phyloP scores from a whole-genome alignment of 352 stramenopile species.

The Phytophthora sojae region DNA sequence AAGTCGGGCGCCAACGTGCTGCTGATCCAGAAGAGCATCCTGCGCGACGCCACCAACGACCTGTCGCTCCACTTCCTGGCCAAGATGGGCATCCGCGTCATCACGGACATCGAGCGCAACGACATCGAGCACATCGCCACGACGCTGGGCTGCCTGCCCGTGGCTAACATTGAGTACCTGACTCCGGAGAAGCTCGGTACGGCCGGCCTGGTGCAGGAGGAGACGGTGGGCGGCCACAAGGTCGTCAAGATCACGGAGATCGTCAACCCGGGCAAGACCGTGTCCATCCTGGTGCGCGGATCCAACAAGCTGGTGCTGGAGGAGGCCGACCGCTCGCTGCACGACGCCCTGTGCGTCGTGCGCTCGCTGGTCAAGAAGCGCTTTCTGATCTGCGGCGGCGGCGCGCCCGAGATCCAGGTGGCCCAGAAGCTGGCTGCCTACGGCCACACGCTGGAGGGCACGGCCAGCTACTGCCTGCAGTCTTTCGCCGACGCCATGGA shows the following conservation, averaged over 20 bases:
- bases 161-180: constrained; percentile 99
- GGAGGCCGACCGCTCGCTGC: constrained; percentile 98
- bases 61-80: constrained; percentile 99
- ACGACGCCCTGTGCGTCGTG: constrained; percentile 99
- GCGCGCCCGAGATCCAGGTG: constrained; percentile 97
- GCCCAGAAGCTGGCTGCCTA: constrained; percentile 94
- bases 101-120: constrained; percentile 98
- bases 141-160: constrained; percentile 95
- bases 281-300: constrained; percentile 98
- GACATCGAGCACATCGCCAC: constrained; percentile 99
- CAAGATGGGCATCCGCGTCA: constrained; percentile 99
- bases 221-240: constrained; percentile 96
- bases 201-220: constrained; percentile 96
- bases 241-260: constrained; percentile 99
- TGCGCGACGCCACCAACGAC: constrained; percentile 99
- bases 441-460: constrained; percentile 93
- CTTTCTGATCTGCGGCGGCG: constrained; percentile 98
- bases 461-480: constrained; percentile 97
- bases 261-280: constrained; percentile 94
- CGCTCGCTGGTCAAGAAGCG: constrained; percentile 98
- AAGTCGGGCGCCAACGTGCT: constrained; percentile 99
- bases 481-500: constrained; percentile 98
- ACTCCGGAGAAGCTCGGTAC: constrained; percentile 97
- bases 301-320: constrained; percentile 99
- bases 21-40: constrained; percentile 99